phyloP scores from a whole-genome alignment of 345 rosid genomes.

The Salix caprea region DNA sequence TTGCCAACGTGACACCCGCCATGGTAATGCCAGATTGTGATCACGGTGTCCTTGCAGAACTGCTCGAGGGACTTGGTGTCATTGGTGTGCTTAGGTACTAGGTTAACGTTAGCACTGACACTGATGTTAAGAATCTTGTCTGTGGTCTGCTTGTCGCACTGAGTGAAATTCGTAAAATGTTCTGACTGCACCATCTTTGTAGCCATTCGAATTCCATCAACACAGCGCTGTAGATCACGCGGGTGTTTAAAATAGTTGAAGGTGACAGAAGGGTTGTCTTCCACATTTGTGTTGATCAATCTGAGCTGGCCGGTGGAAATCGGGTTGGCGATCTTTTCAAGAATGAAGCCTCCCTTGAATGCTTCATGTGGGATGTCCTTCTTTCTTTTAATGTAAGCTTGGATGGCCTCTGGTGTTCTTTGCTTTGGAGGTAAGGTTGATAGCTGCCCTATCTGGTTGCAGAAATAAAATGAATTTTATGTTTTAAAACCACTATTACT shows the following conservation, averaged over 20 bases:
- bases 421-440: conserved; percentile 68
- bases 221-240: conserved; percentile 62
- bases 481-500: neutral
- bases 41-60: conserved; percentile 90
- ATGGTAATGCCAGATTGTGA: conserved; percentile 97
- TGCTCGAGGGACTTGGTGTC: conserved; percentile 87
- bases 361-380: conserved; percentile 62
- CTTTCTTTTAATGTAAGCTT: conserved; percentile 50
- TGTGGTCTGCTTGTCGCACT: conserved; percentile 37
- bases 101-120: conserved; percentile 70
- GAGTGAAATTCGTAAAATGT: conserved; percentile 57
- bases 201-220: conserved; percentile 58
- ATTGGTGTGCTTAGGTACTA: conserved; percentile 63
- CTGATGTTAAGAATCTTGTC: conserved; percentile 70
- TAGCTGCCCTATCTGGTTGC: conserved; percentile 46
- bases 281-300: conserved; percentile 59
- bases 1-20: conserved; percentile 88
- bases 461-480: neutral
- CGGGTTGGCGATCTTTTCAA: conserved; percentile 75
- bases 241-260: conserved; percentile 93
- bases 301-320: conserved; percentile 65
- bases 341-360: conserved; percentile 88
- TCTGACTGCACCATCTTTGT: conserved; percentile 59
- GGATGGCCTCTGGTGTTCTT: conserved; percentile 59
- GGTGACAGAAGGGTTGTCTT: conserved; percentile 78